These are phyloP conservation scores for Pseudocercospora vitis DNA, from an alignment of 2,329 filamentous ascomycete species.

Conservation along the genomic window DNA sequence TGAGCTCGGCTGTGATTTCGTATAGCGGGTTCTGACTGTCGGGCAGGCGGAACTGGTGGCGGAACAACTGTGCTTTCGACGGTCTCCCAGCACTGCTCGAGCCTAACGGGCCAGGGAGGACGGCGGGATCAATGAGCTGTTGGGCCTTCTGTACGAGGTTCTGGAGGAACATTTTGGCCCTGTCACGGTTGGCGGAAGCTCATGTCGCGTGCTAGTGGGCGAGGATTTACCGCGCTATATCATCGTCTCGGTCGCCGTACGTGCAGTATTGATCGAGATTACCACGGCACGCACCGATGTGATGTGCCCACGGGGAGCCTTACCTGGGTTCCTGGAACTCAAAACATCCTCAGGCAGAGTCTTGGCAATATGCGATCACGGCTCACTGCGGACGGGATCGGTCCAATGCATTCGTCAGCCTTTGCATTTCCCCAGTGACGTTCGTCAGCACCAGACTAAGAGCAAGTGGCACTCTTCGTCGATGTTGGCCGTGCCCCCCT, in stretches of 20 bases:
- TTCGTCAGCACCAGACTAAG: background rate
- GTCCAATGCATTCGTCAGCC: constrained; percentile 2
- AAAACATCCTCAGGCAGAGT: background rate
- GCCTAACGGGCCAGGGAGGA: constrained; percentile 56
- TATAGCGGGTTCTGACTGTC: constrained; percentile 88
- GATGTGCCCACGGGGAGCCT: background rate
- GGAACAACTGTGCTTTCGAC: constrained; percentile 89
- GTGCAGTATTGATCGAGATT: background rate
- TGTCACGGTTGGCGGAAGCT: constrained; percentile 12
- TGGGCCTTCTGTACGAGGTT: constrained; percentile 94
- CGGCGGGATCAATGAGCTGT: constrained; percentile 77
- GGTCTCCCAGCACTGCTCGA: constrained; percentile 76
- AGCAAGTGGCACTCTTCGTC: no score
- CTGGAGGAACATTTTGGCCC: constrained; percentile 60
- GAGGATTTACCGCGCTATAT: constrained; percentile 9
- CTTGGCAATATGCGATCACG: constrained; percentile 1
- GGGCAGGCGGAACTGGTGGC: constrained; percentile 93
- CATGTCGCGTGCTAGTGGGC: constrained; percentile 16
- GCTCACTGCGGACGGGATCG: constrained; percentile 1
- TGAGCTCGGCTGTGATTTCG: constrained; percentile 95
- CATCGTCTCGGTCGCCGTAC: background rate
- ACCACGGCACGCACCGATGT: background rate
- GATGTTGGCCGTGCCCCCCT: no score
- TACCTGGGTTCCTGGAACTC: background rate
- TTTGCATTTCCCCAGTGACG: background rate